phyloP scores from a whole-genome alignment of 148 eudicot genomes.

The Cornus kousa region DNA sequence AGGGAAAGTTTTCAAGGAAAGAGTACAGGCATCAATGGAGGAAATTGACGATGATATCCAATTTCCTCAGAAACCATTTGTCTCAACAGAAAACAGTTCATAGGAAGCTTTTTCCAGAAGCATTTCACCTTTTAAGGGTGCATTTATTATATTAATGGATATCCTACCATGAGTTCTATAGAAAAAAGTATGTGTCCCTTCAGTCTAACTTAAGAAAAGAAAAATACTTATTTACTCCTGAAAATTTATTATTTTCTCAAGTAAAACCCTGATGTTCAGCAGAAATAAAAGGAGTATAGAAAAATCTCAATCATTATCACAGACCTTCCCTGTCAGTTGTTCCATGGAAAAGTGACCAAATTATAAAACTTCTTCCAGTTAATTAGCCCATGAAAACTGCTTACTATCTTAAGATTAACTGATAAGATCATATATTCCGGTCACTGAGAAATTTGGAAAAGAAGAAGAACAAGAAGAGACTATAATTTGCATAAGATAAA shows the following conservation, averaged over 20 bases:
- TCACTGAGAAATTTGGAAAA: background rate
- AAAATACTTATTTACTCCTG: background rate
- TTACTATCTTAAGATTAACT: background rate
- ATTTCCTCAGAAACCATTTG: background rate
- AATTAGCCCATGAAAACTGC: background rate
- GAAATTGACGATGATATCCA: background rate
- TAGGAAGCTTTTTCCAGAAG: background rate
- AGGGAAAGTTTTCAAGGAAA: background rate
- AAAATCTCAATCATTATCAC: background rate
- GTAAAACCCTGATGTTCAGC: background rate
- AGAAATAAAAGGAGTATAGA: background rate
- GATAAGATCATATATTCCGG: background rate
- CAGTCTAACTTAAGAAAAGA: background rate
- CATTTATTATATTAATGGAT: too few relatives aligned
- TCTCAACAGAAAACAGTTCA: background rate
- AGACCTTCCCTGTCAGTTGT: background rate
- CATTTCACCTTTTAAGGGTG: background rate
- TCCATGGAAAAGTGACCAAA: background rate
- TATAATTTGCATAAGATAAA: background rate
- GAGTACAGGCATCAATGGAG: background rate
- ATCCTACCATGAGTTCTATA: background rate
- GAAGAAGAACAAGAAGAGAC: background rate
- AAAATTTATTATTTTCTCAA: background rate
- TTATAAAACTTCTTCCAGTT: background rate
- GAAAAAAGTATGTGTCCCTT: background rate